Evolutionary conservation across 2,329 filamentous ascomycete genomes (phyloP), one percentile per base, ranked within the genome.

Genomic region (Penicillium olsonii): DNA sequence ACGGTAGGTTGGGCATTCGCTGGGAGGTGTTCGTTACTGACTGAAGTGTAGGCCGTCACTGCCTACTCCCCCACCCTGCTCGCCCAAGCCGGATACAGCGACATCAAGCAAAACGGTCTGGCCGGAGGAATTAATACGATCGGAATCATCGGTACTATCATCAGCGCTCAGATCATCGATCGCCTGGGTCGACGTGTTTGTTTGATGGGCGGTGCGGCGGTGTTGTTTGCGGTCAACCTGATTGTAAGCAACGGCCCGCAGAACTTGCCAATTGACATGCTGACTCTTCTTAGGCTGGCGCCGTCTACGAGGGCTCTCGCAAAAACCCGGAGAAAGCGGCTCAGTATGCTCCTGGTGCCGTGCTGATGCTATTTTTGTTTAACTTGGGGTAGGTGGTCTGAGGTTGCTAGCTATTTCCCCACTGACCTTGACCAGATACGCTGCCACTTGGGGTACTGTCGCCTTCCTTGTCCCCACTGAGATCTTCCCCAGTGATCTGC

Each of bases 401-500:
- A 10, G 26, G 19, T 44, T 10, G 7, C 12, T 15, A 35, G 15
- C 5, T 12, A 3, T 15, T 14, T 18, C 2, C 3, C 14, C 41
- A 38, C 37, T 48, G 29, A 45, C 8, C 37, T 10, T n/a, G 2
- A 19, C 11, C 19, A 64, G 61, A 12, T 80, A 79, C 64, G 79
- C 78, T 45, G 66, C 79, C 3, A 72, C 73, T 33, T 81, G 79
- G 64, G 78, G 77, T 2, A 75, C 78, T 0, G 78, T 78, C 6
- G 76, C 77, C 2, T 81, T 78, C 55, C 64, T 80, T 6, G 61
- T 79, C 4, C 77, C 76, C 0, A 81, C 80, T 0, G 81, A 84
- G 62, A 81, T 84, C 48, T 84, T 80, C 66, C 75, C 80, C 1
- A 78, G 74, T 14, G 77, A 80, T 37, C 73, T 83, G 43, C 74